A percentile compares a stretch with the other conserved stretches of the same genome.
phyloP scores from a whole-genome alignment of 495 filamentous ascomycete genomes.

The Xylaria scruposa region DNA sequence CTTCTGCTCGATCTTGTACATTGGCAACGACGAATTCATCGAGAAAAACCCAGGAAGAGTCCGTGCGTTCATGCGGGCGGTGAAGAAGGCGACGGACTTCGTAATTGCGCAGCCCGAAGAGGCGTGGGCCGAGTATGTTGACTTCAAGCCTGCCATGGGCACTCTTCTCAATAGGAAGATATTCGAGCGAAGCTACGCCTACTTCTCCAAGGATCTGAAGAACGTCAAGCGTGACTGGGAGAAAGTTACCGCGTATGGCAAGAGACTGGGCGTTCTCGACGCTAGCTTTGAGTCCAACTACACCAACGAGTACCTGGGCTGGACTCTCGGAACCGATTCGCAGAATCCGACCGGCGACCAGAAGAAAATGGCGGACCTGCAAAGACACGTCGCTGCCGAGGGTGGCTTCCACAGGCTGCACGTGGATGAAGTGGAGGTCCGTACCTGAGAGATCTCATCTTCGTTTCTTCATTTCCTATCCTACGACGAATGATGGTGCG shows the following conservation, averaged over 20 bases:
- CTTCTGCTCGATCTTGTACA: constrained; percentile 78
- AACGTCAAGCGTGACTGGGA: constrained; percentile 71
- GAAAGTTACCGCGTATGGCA: constrained; percentile 74
- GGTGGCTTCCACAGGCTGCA: constrained; percentile 55
- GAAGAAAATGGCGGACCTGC: constrained; percentile 68
- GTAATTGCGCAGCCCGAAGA: constrained; percentile 64
- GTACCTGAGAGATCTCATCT: neutral
- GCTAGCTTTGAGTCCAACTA: constrained; percentile 68
- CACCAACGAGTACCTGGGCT: constrained; percentile 68
- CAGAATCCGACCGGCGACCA: constrained; percentile 68
- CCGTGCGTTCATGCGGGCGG: constrained; percentile 64
- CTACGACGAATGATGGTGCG: neutral
- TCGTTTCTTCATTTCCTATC: neutral
- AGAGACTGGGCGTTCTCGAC: constrained; percentile 66
- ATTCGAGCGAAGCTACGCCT: constrained; percentile 73
- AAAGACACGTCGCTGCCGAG: constrained; percentile 60
- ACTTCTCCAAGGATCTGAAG: constrained; percentile 74
- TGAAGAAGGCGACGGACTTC: constrained; percentile 71
- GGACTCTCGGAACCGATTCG: constrained; percentile 66
- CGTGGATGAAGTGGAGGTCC: constrained; percentile 1
- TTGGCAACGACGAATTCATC: constrained; percentile 68
- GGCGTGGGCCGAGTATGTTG: constrained; percentile 69
- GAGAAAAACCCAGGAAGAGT: constrained; percentile 65
- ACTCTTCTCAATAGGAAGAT: constrained; percentile 72
- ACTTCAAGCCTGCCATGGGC: constrained; percentile 71